phyloP scores from a whole-genome alignment of 2,329 filamentous ascomycete genomes.

The Paraphaeosphaeria minitans region DNA sequence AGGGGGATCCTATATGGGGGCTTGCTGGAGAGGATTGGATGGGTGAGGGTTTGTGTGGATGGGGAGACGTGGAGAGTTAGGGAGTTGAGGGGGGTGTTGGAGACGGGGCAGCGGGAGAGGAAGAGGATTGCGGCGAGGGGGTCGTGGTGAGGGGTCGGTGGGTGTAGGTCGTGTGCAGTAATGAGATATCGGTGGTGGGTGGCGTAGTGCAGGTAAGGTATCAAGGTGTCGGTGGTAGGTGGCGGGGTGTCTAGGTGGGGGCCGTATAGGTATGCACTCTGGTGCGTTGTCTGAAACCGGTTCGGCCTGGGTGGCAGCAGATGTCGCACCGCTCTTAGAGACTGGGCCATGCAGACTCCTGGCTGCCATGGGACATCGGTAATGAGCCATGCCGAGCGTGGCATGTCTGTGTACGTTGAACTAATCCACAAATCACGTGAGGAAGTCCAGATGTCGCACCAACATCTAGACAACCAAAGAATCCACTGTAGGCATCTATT shows the following conservation, averaged over 20 bases:
- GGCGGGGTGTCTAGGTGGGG: no score
- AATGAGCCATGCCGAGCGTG: no score
- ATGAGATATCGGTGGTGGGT: no score
- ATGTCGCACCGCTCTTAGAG: not conserved
- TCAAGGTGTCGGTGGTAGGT: no score
- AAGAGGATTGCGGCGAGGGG: conserved; percentile 34
- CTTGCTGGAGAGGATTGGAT: conserved; percentile 36
- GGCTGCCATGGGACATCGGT: no score
- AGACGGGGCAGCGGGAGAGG: conserved; percentile 38
- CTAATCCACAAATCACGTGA: not conserved
- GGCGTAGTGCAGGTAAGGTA: no score
- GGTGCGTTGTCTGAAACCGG: no score
- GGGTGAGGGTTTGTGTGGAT: conserved; percentile 40
- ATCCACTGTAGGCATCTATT: not conserved
- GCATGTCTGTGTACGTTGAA: no score
- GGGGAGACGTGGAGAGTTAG: conserved; percentile 32
- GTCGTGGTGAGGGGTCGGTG: conserved; percentile 19
- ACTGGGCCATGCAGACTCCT: no score
- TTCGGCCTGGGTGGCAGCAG: no score
- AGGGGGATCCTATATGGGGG: conserved; percentile 31
- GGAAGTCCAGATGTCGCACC: not conserved
- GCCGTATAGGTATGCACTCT: no score
- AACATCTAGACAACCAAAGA: not conserved
- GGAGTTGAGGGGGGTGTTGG: conserved; percentile 37
- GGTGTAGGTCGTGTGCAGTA: no score